These are phyloP conservation scores for Penicillium sp. DNA, from an alignment of 2,329 filamentous ascomycete genomes.

Conservation along the genomic window DNA sequence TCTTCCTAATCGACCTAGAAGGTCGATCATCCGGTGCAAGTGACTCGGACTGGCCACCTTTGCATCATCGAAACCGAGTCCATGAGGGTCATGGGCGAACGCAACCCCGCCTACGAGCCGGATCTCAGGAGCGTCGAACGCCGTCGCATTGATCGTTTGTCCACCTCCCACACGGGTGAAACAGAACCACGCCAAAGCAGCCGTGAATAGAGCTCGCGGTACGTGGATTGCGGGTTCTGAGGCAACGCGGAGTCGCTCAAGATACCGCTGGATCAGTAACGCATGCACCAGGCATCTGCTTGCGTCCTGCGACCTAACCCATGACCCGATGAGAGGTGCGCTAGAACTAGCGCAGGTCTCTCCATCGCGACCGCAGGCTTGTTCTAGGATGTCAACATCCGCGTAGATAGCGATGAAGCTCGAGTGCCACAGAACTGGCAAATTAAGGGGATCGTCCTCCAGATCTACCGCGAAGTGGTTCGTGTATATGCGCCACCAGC, in stretches of 20 bases:
- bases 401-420: slow-evolving; percentile 34
- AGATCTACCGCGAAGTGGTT: background rate
- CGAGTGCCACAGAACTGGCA: slow-evolving; percentile 37
- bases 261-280: slow-evolving; percentile 21
- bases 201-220: slow-evolving; percentile 23
- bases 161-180: slow-evolving; percentile 24
- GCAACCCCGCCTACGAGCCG: slow-evolving; percentile 29
- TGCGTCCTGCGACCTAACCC: slow-evolving; percentile 21
- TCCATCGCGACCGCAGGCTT: slow-evolving; percentile 34
- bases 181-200: slow-evolving; percentile 23
- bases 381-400: slow-evolving; percentile 35
- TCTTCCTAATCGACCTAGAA: slow-evolving; percentile 31
- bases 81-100: slow-evolving; percentile 23
- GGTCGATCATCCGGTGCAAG: slow-evolving; percentile 31
- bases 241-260: slow-evolving; percentile 25
- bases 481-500: slow-evolving; percentile 30
- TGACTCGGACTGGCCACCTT: slow-evolving; percentile 30
- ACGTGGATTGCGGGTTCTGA: slow-evolving; percentile 28
- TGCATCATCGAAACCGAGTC: slow-evolving; percentile 22
- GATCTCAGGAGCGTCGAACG: slow-evolving; percentile 33
- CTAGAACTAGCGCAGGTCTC: background rate
- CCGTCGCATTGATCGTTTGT: slow-evolving; percentile 16
- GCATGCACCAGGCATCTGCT: slow-evolving; percentile 26
- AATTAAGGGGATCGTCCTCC: slow-evolving; percentile 26
- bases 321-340: background rate